phyloP scores from a whole-genome alignment of 2,329 filamentous ascomycete species.

The Helotiales sp. region DNA sequence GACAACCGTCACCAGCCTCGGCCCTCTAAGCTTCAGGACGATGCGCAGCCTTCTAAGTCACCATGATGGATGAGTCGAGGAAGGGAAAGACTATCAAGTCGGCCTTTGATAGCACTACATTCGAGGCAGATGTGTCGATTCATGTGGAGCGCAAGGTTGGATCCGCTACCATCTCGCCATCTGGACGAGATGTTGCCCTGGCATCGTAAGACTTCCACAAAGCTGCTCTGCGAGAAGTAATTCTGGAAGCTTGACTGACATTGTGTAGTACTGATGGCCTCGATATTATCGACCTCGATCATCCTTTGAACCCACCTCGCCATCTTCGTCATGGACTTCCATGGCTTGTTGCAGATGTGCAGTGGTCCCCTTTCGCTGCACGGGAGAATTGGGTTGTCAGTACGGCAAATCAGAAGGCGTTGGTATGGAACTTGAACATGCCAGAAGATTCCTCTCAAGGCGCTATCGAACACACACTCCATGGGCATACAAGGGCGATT shows the following conservation, averaged over 20 bases:
- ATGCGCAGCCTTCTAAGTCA: constrained; percentile 24
- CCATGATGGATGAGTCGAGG: constrained; percentile 47
- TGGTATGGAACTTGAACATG: constrained; percentile 91
- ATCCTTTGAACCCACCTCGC: constrained; percentile 83
- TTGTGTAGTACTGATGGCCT: constrained; percentile 71
- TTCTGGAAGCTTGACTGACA: not conserved
- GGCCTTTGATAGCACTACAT: constrained; percentile 85
- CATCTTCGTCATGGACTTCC: constrained; percentile 84
- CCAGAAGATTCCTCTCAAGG: constrained; percentile 67
- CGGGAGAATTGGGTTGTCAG: constrained; percentile 93
- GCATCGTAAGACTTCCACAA: constrained; percentile 63
- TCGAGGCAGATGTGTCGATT: constrained; percentile 83
- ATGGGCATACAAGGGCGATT: constrained; percentile 85
- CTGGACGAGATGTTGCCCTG: constrained; percentile 86
- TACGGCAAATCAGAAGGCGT: constrained; percentile 90
- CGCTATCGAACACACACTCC: constrained; percentile 83
- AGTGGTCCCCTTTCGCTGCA: constrained; percentile 92
- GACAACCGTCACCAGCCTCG: not conserved
- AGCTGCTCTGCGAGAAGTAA: not conserved
- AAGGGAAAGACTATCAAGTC: constrained; percentile 66
- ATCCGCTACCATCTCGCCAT: constrained; percentile 91
- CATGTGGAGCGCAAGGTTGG: constrained; percentile 76
- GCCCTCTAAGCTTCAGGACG: constrained; percentile 23
- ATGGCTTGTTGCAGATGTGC: constrained; percentile 96
- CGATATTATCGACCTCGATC: constrained; percentile 90